Percentiles rank a stretch among this genome's conserved stretches.
Evolutionary conservation across 1,284 basidiomycete species (phyloP).

Genomic region (Clitocybe nebularis): DNA sequence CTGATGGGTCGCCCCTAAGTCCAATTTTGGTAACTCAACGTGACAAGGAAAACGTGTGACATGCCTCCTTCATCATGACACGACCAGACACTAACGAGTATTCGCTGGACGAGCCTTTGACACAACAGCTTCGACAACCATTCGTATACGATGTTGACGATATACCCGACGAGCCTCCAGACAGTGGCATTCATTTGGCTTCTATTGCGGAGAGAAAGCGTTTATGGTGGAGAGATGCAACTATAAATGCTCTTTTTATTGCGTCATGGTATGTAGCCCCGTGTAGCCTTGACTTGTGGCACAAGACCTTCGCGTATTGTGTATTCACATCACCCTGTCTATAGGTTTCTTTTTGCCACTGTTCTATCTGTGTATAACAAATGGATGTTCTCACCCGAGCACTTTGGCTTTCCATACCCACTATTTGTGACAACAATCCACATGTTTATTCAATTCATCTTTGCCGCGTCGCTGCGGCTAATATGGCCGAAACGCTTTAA

Average conservation of each 20-base stretch:
- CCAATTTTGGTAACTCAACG: neutral
- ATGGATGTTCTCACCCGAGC: constrained; percentile 91
- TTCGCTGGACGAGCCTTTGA: constrained; percentile 26
- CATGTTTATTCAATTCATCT: constrained; percentile 88
- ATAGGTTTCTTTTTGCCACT: constrained; percentile 73
- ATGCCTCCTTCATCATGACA: constrained; percentile 28
- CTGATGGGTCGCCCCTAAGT: neutral
- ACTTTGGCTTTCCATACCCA: constrained; percentile 89
- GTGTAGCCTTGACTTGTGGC: neutral
- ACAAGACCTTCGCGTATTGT: neutral
- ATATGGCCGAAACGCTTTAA: constrained; percentile 65
- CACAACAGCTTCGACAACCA: constrained; percentile 17
- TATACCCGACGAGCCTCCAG: constrained; percentile 12
- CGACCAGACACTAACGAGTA: constrained; percentile 26
- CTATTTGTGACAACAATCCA: constrained; percentile 92
- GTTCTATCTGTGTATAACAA: constrained; percentile 85
- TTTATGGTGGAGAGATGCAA: constrained; percentile 81
- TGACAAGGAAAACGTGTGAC: constrained; percentile 6
- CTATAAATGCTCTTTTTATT: constrained; percentile 79
- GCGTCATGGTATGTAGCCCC: constrained; percentile 64
- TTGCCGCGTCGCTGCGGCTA: constrained; percentile 67
- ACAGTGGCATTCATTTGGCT: constrained; percentile 44
- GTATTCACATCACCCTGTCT: constrained; percentile 5
- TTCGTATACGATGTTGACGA: constrained; percentile 22
- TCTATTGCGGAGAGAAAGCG: constrained; percentile 67